These are phyloP conservation scores for Toxicodendron radicans DNA, from an alignment of 345 rosid species.

Conservation along the genomic window DNA sequence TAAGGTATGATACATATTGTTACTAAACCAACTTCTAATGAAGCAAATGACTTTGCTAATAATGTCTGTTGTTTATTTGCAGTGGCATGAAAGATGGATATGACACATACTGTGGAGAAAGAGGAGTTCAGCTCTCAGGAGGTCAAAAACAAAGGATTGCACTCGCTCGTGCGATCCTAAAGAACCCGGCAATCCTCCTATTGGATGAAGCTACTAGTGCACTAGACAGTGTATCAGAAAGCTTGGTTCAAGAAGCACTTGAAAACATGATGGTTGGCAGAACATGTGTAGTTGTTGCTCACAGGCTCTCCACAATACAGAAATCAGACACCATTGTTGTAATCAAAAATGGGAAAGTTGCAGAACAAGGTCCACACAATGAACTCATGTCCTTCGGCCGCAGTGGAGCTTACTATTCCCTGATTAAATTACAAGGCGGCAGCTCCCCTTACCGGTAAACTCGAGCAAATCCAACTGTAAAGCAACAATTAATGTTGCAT, in stretches of 20 bases:
- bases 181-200: slow-evolving; percentile 61
- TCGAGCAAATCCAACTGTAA: background rate
- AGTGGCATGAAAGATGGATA: slow-evolving; percentile 76
- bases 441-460: slow-evolving; percentile 33
- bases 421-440: slow-evolving; percentile 37
- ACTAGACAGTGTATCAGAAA: slow-evolving; percentile 59
- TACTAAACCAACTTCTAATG: background rate
- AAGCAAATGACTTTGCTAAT: background rate
- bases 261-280: slow-evolving; percentile 66
- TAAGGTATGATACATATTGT: slow-evolving; percentile 37
- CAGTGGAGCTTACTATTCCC: slow-evolving; percentile 43
- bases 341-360: slow-evolving; percentile 51
- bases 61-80: slow-evolving; percentile 1
- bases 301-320: slow-evolving; percentile 58
- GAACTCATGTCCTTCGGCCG: slow-evolving; percentile 46
- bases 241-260: slow-evolving; percentile 57
- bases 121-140: slow-evolving; percentile 68
- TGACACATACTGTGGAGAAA: slow-evolving; percentile 60
- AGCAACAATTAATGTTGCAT: background rate
- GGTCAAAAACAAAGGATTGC: slow-evolving; percentile 82
- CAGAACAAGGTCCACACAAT: slow-evolving; percentile 54
- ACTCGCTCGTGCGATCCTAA: slow-evolving; percentile 66
- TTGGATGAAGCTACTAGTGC: slow-evolving; percentile 84
- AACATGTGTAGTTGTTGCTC: slow-evolving; percentile 56
- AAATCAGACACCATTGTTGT: slow-evolving; percentile 55